These are phyloP conservation scores for Lolium rigidum DNA, from an alignment of 176 grass and related monocot genomes.

Conservation along the genomic window DNA sequence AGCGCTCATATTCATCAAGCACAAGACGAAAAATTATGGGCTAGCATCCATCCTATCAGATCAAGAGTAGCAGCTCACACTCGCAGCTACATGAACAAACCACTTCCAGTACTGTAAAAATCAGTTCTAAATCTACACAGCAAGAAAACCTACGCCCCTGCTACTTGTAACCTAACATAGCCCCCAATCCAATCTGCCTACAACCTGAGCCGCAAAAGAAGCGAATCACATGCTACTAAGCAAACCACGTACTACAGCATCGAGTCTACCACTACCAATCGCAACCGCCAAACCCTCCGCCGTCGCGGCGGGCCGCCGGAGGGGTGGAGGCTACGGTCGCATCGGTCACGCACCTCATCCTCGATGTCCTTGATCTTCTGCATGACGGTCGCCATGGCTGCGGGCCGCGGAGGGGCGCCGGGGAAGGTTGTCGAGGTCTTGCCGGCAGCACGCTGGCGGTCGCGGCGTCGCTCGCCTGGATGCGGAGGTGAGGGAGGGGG, in stretches of 20 bases:
- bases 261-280: neutral
- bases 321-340: neutral
- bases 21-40: neutral
- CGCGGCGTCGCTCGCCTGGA: slow-evolving; percentile 28
- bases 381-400: slow-evolving; percentile 93
- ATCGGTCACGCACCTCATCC: slow-evolving; percentile 70
- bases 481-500: neutral
- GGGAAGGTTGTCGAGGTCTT: neutral
- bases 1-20: neutral
- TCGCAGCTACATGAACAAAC: neutral
- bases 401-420: neutral
- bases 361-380: slow-evolving; percentile 99
- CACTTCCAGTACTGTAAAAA: neutral
- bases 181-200: neutral
- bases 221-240: neutral
- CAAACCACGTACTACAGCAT: neutral
- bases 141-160: neutral
- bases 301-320: neutral
- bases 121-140: neutral
- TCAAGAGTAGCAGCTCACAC: neutral
- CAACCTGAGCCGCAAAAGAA: neutral
- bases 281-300: neutral
- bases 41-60: neutral
- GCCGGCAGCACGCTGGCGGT: neutral
- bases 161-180: neutral